These are phyloP conservation scores for Arachnopeziza araneosa DNA, from an alignment of 2,329 filamentous ascomycete species.

Conservation along the genomic window DNA sequence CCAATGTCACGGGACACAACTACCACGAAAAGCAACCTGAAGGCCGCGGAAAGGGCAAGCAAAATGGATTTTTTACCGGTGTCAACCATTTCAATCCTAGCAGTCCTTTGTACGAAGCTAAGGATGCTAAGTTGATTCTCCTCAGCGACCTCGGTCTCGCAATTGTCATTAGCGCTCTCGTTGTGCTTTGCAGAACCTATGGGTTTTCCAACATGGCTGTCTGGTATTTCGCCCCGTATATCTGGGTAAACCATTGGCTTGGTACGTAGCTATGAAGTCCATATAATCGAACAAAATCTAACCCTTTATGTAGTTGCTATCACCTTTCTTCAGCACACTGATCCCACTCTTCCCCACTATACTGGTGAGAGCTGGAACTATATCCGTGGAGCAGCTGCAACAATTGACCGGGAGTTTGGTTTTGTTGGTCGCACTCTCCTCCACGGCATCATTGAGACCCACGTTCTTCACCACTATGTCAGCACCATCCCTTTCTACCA, in stretches of 20 bases:
- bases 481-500: slow-evolving; percentile 96
- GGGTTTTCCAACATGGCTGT: slow-evolving; percentile 84
- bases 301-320: slow-evolving; percentile 66
- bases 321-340: slow-evolving; percentile 95
- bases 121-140: slow-evolving; percentile 81
- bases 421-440: slow-evolving; percentile 88
- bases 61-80: slow-evolving; percentile 70
- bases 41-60: slow-evolving; percentile 89
- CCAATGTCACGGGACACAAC: slow-evolving; percentile 96
- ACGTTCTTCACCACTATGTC: slow-evolving; percentile 97
- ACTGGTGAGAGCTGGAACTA: slow-evolving; percentile 83
- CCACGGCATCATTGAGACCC: slow-evolving; percentile 96
- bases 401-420: slow-evolving; percentile 94
- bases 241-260: slow-evolving; percentile 99
- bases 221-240: slow-evolving; percentile 92
- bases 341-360: slow-evolving; percentile 92
- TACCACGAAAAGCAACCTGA: slow-evolving; percentile 85
- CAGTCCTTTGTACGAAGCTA: slow-evolving; percentile 86
- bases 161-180: slow-evolving; percentile 51
- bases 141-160: slow-evolving; percentile 78
- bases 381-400: slow-evolving; percentile 86
- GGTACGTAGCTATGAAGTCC: slow-evolving; percentile 52
- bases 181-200: slow-evolving; percentile 65
- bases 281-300: slow-evolving; percentile 8
- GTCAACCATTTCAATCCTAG: slow-evolving; percentile 93